These are phyloP conservation scores for Biscogniauxia sp. DNA, from an alignment of 2,329 filamentous ascomycete species.

Conservation along the genomic window DNA sequence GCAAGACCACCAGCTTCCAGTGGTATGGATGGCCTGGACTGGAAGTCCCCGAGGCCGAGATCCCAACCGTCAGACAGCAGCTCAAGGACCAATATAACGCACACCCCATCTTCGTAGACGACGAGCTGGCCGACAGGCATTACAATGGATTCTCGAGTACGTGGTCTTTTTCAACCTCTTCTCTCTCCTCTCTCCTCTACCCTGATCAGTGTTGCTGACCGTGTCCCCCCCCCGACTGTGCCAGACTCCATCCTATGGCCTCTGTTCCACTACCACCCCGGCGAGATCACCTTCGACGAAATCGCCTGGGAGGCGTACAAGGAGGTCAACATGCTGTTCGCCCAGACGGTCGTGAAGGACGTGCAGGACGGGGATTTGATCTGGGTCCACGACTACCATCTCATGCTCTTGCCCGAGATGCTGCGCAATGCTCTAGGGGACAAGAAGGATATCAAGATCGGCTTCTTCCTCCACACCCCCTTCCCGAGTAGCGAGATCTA, in stretches of 20 bases:
- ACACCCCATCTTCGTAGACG: conserved; percentile 87
- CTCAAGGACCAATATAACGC: conserved; percentile 86
- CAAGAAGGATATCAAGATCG: conserved; percentile 89
- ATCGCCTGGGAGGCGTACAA: conserved; percentile 90
- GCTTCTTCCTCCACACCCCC: conserved; percentile 96
- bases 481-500: conserved; percentile 98
- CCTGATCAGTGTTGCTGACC: conserved; percentile 1
- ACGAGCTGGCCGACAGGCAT: conserved; percentile 89
- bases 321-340: conserved; percentile 90
- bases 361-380: conserved; percentile 92
- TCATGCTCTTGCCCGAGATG: conserved; percentile 96
- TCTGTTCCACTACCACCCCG: conserved; percentile 96
- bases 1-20: conserved; percentile 90
- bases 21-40: conserved; percentile 99
- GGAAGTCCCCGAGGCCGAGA: conserved; percentile 83
- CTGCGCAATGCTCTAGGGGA: conserved; percentile 83
- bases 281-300: conserved; percentile 97
- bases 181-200: neutral
- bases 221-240: conserved; percentile 7
- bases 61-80: conserved; percentile 68
- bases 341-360: conserved; percentile 80
- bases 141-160: conserved; percentile 98
- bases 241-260: conserved; percentile 96
- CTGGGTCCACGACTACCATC: conserved; percentile 98
- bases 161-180: conserved; percentile 31